Base-by-base conservation (phyloP, 345 rosid species). In the Eucalyptus albens region DNA sequence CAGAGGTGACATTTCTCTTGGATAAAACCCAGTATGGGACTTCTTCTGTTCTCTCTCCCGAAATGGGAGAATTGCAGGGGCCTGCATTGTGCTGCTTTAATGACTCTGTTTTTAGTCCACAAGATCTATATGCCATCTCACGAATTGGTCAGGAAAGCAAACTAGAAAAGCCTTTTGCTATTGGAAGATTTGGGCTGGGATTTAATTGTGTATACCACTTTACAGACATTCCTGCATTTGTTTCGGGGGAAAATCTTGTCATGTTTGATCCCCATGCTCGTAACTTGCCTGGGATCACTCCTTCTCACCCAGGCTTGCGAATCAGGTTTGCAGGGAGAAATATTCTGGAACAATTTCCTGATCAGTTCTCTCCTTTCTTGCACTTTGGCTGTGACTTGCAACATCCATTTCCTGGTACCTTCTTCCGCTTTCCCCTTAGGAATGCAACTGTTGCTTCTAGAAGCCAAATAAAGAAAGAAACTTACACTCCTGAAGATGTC, bases 31-130 rank as follows among this genome's bases (percentile, higher is more conserved):
- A 97, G 82, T 97, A 96, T 92, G 99, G 99, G 88, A 94, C 97
- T 88, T 97, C 99, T 91, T 97, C 99, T 81, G 95, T 97, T 92
- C 98, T 97, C 87, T 97, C 99, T 91, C 99, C 99, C 86, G 98
- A 96, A 93, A 97, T 97, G 99, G 99, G 96, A 37, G 99, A 97
- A 88, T 97, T 99, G 99, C 99, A 97, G 93, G 99, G 99, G 90
- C 98, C 99, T 92, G 99, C 99, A 37, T 90, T 97, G 89, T 97
- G 96, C 92, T 96, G 99, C 93, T 97, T 94, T 94, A 97, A 96
- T 94, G 94, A 97, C 92, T 96, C 99, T 60, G 95, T 97, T 92
- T 97, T 97, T 92, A 97, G 96, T 90, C 93, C 97, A 86, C 98
- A 97, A 91, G 99, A 97, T 94, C 96, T 97, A 90, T 97, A 95